phyloP scores from a whole-genome alignment of 208 protist genomes.

The Trypanosomatidae sp. region DNA sequence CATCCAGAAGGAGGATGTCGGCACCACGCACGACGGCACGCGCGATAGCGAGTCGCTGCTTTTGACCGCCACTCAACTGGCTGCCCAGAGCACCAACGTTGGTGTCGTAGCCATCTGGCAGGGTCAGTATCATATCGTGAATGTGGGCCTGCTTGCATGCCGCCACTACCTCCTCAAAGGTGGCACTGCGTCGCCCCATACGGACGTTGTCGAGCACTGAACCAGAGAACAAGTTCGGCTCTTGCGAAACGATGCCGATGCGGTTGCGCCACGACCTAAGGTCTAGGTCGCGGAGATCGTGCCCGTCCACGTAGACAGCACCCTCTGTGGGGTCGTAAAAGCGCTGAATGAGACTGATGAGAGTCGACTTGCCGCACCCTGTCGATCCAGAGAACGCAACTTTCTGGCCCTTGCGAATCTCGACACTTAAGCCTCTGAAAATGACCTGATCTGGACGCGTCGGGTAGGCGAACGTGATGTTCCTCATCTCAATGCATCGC shows the following conservation, averaged over 20 bases:
- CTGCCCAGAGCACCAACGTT: constrained; percentile 78
- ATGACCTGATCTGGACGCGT: constrained; percentile 64
- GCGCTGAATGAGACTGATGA: constrained; percentile 73
- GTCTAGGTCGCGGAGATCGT: constrained; percentile 49
- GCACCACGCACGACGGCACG: constrained; percentile 77
- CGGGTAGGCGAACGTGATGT: constrained; percentile 84
- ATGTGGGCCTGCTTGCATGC: constrained; percentile 76
- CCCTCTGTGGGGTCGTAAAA: constrained; percentile 83
- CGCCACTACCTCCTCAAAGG: constrained; percentile 64
- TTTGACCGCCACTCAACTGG: constrained; percentile 88
- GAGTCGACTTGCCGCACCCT: constrained; percentile 87
- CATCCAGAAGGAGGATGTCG: constrained; percentile 86
- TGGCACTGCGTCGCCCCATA: constrained; percentile 57
- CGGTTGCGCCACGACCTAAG: constrained; percentile 56
- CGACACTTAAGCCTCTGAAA: constrained; percentile 63
- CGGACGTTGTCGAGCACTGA: constrained; percentile 77
- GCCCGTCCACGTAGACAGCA: constrained; percentile 63
- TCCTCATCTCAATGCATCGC: constrained; percentile 48
- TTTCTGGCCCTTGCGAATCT: constrained; percentile 65
- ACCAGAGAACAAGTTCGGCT: constrained; percentile 75
- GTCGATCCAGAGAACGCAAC: constrained; percentile 76
- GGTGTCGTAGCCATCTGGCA: constrained; percentile 86
- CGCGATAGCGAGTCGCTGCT: constrained; percentile 90
- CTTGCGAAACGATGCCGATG: constrained; percentile 88
- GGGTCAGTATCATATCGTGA: constrained; percentile 81